Conservation (phyloP, 805 yeast species). For the Zygosaccharomyces bailii region DNA sequence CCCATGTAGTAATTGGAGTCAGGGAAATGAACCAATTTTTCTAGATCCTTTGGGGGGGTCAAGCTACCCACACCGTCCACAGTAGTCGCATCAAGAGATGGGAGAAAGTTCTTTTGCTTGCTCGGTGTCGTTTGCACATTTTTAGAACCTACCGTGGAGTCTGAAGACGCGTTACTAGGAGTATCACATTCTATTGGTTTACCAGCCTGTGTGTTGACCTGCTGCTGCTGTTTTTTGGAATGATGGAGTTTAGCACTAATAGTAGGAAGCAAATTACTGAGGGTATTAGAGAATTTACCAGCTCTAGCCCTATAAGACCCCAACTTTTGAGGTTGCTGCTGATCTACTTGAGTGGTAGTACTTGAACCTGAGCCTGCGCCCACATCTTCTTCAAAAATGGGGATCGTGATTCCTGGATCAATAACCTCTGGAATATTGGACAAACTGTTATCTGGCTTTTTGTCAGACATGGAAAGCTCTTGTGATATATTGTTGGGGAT, state of each 20-base stretch:
- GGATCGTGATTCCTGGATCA: constrained; percentile 35
- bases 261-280: constrained; percentile 35
- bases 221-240: constrained; percentile 18
- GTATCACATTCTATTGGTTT: constrained; percentile 8
- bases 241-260: constrained; percentile 37
- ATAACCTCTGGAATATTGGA: constrained; percentile 32
- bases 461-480: constrained; percentile 12
- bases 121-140: constrained; percentile 13
- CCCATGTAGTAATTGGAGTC: constrained; percentile 24
- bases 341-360: constrained; percentile 13
- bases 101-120: constrained; percentile 15
- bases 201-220: constrained; percentile 2
- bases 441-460: constrained; percentile 14
- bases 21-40: constrained; percentile 29
- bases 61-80: constrained; percentile 21
- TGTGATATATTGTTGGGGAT: not conserved
- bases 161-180: constrained; percentile 15
- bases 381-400: constrained; percentile 33
- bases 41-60: constrained; percentile 32
- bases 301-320: constrained; percentile 37
- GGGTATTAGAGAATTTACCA: constrained; percentile 35
- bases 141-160: constrained; percentile 20
- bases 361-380: constrained; percentile 9
- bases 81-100: constrained; percentile 21
- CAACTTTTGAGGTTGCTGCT: constrained; percentile 30